Evolutionary conservation across 805 yeast genomes (phyloP), one percentile per base, ranked within the genome.

Genomic region (Kregervanrija delftensis): DNA sequence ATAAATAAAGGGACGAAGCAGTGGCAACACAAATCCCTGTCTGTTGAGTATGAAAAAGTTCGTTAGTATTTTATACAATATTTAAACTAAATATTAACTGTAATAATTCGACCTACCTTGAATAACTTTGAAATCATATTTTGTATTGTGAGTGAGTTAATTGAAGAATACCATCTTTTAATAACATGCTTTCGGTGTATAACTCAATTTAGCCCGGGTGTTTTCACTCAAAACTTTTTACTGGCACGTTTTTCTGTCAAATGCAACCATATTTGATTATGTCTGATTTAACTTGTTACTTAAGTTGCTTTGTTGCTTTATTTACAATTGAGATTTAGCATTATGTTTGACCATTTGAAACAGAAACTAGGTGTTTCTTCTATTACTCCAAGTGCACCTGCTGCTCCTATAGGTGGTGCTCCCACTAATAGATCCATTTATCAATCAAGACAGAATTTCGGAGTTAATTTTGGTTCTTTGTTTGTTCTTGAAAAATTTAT

Each of bases 401-500:
- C 69, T 4, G 69, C 66, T 3, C 68, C 71, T 1, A 43, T 42
- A 1, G 67, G 69, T 0, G 39, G 52, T 16, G 48, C 45, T 8
- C 78, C 75, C 4, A 55, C 71, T 8, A 59, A 57, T 42, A 66
- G 62, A 35, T 70, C 79, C 17, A 72, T 85, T n/a, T 79, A 71
- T 55, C 81, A 74, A 53, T 64, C 72, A 15, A 67, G 93, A 42
- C 66, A 66, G 53, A 86, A 86, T 57, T 80, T 76, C 57, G 98
- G 96, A 6, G 95, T 86, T 31, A 90, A 89, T 61, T 66, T 90
- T 35, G 98, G 98, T 0, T 74, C 89, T 0, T 63, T 83, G 46
- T 90, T 89, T 60, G 81, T 89, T 1, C 69, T 79, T 39, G 97
- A 90, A 58, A 81, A 79, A 54, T 90, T 86, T 81, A 86, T 88